Base-by-base conservation (phyloP, 805 yeast genomes). In the Wickerhamiella lipophila region DNA sequence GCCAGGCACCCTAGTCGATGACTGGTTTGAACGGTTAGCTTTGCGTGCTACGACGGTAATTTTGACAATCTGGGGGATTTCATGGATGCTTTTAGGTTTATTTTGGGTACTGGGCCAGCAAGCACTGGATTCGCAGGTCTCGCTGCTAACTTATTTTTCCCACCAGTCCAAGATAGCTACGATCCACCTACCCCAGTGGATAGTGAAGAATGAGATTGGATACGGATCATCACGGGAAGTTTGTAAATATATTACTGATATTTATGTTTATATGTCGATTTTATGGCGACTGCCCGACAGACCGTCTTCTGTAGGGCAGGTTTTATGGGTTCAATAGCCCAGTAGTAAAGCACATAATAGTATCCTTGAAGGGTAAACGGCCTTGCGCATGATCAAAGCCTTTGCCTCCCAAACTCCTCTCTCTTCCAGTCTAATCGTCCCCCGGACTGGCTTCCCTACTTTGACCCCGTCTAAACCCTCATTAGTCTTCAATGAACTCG, bases 21-120 rank as follows among this genome's bases (percentile, higher is more conserved):
- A 66, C 60, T 81, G 84, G 84, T 81, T 81, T 57, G 60, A 64
- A 44, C 57, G 65, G 53, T 74, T 81, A n/a, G n/a, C 19, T 81
- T 81, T 65, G 74, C 82, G n/a, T 81, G 81, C 64, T 46, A 58
- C 1, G 85, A 86, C 19, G 58, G 58, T 53, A 79, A 81, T 18
- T 45, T 35, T 65, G 57, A 60, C 29, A 67, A 75, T 3, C 66
- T 79, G 39, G 54, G 58, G 38, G 85, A 85, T 1, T 76, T 80
- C 62, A 65, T 75, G 46, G 75, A 79, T 58, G 88, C 88, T 38
- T 76, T 82, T 50, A 70, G 73, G 23, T 70, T 82, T 49, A 78
- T 82, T 44, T 74, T 80, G 77, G 83, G 80, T 60, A 78, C 85
- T 3, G 81, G 85, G 15, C 81, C 77, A 58, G 85, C 89, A 15